Evolutionary conservation across 805 yeast genomes (phyloP), one percentile per base, ranked within the genome.

Genomic region (Candida suzukii): DNA sequence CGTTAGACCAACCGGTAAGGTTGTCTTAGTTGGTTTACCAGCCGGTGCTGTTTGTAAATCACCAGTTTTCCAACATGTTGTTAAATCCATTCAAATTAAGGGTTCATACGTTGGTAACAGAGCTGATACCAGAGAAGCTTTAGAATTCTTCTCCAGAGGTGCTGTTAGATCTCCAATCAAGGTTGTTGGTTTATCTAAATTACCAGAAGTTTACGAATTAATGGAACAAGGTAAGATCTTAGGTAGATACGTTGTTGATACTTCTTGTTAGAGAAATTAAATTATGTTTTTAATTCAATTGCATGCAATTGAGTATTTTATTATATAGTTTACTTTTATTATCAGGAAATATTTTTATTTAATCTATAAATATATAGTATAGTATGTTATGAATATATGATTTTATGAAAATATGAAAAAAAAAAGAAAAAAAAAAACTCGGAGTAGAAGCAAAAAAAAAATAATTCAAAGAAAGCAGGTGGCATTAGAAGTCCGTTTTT

Each of bases 51-150:
- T 72, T 48, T 68, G 72, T 49, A 56, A 60, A 42, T 69, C 78
- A 19, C 65, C 68, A 38, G 79, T 78, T 33, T 75, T 77, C 64
- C 61, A 64, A 41, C 70, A 75, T 37, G 83, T 78, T 44, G 71
- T 74, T 43, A 74, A 67, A 59, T 71, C 79, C 40, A 61, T 78
- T 50, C 65, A 60, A 54, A 74, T 78, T 56, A 65, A 61, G 49
- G 81, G 80, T 46, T 76, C 81, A 37, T 74, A 73, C 52, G 81
- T 76, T 37, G 82, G 82, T 45, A 74, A 75, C 69, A 70, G 79
- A 61, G 76, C 75, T 39, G 82, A 76, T 56, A 66, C 79, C 20
- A 66, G 74, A 47, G 81, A 76, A 58, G 81, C 80, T 41, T 60
- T 76, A 48, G 77, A 74, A 41, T 73, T 73, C 63, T 75, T 73